A percentile compares a stretch with the other conserved stretches of the same genome.
phyloP scores from a whole-genome alignment of 2,329 filamentous ascomycete genomes.

The Ceratocystis lukuohia region DNA sequence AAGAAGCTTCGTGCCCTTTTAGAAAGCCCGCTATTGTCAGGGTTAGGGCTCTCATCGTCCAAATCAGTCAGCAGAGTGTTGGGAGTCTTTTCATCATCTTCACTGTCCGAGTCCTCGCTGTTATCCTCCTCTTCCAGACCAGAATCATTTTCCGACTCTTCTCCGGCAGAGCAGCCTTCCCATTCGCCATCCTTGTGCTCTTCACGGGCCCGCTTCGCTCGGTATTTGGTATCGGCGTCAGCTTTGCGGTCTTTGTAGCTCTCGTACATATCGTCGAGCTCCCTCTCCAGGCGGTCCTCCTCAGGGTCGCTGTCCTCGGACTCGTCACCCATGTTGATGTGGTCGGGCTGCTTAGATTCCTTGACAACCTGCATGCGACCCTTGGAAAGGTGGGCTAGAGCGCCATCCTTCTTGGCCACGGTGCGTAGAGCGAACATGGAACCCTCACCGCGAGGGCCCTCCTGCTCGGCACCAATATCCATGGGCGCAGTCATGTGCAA shows the following conservation, averaged over 20 bases:
- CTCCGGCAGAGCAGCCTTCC: conserved; percentile 67
- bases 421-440: conserved; percentile 77
- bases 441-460: conserved; percentile 62
- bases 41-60: conserved; percentile 30
- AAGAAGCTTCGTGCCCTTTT: conserved; percentile 82
- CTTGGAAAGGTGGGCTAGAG: conserved; percentile 43
- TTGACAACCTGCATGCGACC: conserved; percentile 64
- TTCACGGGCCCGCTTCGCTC: conserved; percentile 76
- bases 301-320: conserved; percentile 61
- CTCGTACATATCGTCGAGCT: conserved; percentile 80
- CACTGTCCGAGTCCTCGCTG: conserved; percentile 25
- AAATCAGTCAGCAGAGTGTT: conserved; percentile 29
- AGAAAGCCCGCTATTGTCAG: conserved; percentile 41
- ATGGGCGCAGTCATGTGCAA: conserved; percentile 92
- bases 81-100: conserved; percentile 26
- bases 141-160: conserved; percentile 46
- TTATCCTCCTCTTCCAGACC: conserved; percentile 41
- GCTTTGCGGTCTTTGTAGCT: conserved; percentile 70
- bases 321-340: conserved; percentile 46
- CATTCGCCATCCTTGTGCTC: conserved; percentile 78
- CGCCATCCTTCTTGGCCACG: conserved; percentile 60
- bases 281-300: conserved; percentile 65
- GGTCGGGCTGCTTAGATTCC: conserved; percentile 35
- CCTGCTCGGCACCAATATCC: conserved; percentile 87
- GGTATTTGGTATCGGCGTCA: conserved; percentile 70